Conservation (phyloP, 2,329 filamentous ascomycete genomes). For the Pseudocercospora cruenta region DNA sequence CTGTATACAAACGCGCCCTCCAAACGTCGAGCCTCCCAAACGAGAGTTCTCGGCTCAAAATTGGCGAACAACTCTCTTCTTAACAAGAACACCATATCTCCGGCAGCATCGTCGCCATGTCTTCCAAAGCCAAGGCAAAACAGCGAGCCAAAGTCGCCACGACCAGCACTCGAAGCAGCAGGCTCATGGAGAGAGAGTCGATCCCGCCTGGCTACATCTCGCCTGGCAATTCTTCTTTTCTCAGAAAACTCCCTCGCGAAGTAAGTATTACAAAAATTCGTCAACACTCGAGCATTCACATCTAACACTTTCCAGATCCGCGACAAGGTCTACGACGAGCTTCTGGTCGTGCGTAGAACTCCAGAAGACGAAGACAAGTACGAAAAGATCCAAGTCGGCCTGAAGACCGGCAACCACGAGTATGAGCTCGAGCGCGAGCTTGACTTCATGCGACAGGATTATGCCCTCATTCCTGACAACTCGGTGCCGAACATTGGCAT, state of each 20-base stretch:
- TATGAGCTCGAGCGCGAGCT: constrained; percentile 12
- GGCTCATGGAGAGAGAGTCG: neutral
- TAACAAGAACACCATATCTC: no score
- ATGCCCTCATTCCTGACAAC: constrained; percentile 15
- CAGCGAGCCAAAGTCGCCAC: neutral
- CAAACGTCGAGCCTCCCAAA: no score
- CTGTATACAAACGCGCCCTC: no score
- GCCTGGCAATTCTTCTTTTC: constrained; percentile 8
- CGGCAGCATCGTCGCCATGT: no score
- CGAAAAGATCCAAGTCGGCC: constrained; percentile 11
- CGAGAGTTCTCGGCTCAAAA: neutral
- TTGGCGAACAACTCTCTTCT: neutral
- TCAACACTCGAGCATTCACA: neutral
- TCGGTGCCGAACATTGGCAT: neutral
- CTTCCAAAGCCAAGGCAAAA: neutral
- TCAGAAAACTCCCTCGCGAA: constrained; percentile 9
- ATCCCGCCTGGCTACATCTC: constrained; percentile 1
- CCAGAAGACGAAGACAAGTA: constrained; percentile 9
- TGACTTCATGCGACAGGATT: constrained; percentile 12
- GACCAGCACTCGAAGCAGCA: neutral
- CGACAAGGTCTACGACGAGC: constrained; percentile 24
- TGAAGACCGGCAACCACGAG: neutral
- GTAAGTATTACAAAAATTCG: neutral
- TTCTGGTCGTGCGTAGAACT: constrained; percentile 14
- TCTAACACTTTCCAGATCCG: constrained; percentile 16